Conservation (phyloP, 192 early-diverging fungal species). For the Endogone sp. region DNA sequence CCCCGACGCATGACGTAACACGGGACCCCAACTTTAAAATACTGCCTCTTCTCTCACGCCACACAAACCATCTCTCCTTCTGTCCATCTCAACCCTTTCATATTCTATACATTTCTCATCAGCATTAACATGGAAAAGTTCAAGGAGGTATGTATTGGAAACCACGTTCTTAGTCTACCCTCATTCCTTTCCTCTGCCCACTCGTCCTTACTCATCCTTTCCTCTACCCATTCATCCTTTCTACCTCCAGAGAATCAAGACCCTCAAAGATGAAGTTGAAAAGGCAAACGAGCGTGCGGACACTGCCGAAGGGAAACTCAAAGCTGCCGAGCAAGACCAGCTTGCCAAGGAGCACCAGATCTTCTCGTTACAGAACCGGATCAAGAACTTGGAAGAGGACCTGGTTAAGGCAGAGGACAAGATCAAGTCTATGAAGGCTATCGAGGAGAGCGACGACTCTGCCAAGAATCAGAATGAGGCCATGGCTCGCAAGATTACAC, state of each 20-base stretch:
- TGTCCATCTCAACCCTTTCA: conserved; percentile 91
- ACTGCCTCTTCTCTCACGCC: too few species aligned
- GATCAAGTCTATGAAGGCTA: conserved; percentile 20
- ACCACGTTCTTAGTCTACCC: too few species aligned
- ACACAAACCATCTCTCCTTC: too few species aligned
- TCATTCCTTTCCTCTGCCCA: too few species aligned
- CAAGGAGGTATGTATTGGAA: too few species aligned
- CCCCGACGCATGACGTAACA: too few species aligned
- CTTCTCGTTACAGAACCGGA: conserved; percentile 58
- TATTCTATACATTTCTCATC: conserved; percentile 74
- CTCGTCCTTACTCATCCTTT: too few species aligned
- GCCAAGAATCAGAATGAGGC: conserved; percentile 30
- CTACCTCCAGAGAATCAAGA: conserved; percentile 64
- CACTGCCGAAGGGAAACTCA: conserved; percentile 49
- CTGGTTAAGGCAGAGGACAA: conserved; percentile 30
- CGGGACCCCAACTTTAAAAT: too few species aligned
- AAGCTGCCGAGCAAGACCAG: conserved; percentile 46
- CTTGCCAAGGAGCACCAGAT: conserved; percentile 66
- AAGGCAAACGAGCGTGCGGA: conserved; percentile 56
- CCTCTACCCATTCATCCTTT: too few species aligned
- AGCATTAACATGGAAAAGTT: too few species aligned
- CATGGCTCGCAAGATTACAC: conserved; percentile 28
- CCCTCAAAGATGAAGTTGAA: conserved; percentile 62
- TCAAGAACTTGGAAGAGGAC: conserved; percentile 27
- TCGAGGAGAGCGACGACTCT: conserved; percentile 20